Evolutionary conservation across 441 rosid species (phyloP).

Genomic region (Pelargonium citronellum): DNA sequence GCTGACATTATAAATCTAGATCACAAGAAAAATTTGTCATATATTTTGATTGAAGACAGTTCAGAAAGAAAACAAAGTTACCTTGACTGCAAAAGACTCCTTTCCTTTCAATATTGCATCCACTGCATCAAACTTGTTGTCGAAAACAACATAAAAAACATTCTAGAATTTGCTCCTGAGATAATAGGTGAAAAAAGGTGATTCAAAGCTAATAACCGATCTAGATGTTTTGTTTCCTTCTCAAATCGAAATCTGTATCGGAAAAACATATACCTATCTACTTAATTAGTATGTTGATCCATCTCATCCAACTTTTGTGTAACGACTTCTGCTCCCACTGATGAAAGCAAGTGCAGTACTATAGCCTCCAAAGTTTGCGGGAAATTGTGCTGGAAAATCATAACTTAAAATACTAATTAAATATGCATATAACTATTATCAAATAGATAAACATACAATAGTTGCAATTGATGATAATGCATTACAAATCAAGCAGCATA

Average conservation of each 20-base stretch:
- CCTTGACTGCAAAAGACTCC: conserved; percentile 69
- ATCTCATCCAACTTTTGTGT: conserved; percentile 76
- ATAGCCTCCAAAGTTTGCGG: conserved; percentile 85
- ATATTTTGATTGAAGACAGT: not conserved
- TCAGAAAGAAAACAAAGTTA: conserved; percentile 17
- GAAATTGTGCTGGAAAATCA: conserved; percentile 54
- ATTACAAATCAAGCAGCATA: not conserved
- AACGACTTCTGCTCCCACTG: conserved; percentile 76
- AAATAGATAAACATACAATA: not conserved
- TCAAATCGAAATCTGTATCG: conserved; percentile 9
- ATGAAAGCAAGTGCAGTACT: conserved; percentile 72
- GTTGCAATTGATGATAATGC: not conserved
- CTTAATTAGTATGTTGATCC: conserved; percentile 53
- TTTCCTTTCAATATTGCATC: conserved; percentile 67
- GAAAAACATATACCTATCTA: conserved; percentile 42
- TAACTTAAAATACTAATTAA: conserved; percentile 6
- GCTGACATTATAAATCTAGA: conserved; percentile 4
- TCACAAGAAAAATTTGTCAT: not conserved
- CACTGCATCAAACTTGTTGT: conserved; percentile 83
- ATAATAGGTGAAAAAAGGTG: conserved; percentile 17
- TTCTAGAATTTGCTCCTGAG: conserved; percentile 63
- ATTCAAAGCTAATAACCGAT: conserved; percentile 10
- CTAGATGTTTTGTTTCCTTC: conserved; percentile 13
- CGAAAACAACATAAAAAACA: conserved; percentile 66
- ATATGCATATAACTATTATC: not conserved